A percentile compares a stretch with the other conserved stretches of the same genome.
Evolutionary conservation across 352 stramenopile species (phyloP).

Genomic region (Pythium diclinum): DNA sequence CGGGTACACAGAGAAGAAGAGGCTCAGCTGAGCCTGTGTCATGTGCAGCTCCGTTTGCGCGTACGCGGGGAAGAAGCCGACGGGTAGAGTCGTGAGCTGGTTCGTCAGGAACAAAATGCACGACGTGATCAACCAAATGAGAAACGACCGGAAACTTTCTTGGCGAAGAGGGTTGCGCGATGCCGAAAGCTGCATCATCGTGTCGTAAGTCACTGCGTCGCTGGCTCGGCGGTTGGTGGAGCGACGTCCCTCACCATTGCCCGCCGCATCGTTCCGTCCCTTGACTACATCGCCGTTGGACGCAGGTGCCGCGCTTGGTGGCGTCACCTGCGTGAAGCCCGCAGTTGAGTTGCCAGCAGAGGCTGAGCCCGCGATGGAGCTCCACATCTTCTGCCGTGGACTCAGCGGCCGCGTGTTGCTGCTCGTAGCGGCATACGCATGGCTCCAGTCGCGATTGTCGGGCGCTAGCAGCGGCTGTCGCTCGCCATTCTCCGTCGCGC

Average conservation of each 20-base stretch:
- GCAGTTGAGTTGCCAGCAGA: background rate
- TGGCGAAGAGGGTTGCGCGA: slow-evolving; percentile 52
- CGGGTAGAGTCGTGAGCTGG: slow-evolving; percentile 66
- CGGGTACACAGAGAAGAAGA: slow-evolving; percentile 75
- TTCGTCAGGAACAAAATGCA: slow-evolving; percentile 67
- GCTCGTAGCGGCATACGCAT: slow-evolving; percentile 16
- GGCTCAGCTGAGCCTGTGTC: slow-evolving; percentile 43
- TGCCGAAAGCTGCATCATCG: slow-evolving; percentile 60
- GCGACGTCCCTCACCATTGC: background rate
- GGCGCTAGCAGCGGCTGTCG: slow-evolving; percentile 21
- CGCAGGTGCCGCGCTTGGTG: background rate
- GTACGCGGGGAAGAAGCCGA: slow-evolving; percentile 74
- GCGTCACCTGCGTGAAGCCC: slow-evolving; percentile 7
- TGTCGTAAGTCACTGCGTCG: slow-evolving; percentile 43
- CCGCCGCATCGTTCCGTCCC: too few species aligned
- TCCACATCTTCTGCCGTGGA: slow-evolving; percentile 21
- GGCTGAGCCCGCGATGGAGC: background rate
- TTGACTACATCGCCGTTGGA: background rate
- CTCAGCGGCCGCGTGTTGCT: background rate
- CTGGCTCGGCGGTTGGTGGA: slow-evolving; percentile 30
- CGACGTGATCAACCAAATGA: slow-evolving; percentile 50
- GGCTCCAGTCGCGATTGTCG: slow-evolving; percentile 8
- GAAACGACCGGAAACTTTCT: slow-evolving; percentile 36
- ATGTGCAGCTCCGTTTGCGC: slow-evolving; percentile 44
- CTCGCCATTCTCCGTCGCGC: slow-evolving; percentile 12